Evolutionary conservation across 2,329 filamentous ascomycete genomes (phyloP).

Genomic region (Akanthomyces lecanii): DNA sequence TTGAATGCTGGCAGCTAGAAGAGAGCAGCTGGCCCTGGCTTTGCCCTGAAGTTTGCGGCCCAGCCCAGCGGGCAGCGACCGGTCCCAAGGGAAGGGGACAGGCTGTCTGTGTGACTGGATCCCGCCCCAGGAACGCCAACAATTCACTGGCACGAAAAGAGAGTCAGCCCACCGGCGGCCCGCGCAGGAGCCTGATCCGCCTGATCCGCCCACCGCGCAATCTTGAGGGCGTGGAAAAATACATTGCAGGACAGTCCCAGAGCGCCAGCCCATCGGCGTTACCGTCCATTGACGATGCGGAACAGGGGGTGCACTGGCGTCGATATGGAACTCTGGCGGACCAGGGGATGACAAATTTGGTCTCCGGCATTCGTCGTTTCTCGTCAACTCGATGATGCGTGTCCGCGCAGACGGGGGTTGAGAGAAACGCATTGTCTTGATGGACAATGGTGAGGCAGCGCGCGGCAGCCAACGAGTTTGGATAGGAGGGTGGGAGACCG

Average conservation of each 20-base stretch:
- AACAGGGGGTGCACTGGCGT: not conserved
- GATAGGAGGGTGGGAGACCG: not conserved
- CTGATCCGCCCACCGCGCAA: constrained; percentile 16
- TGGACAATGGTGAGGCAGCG: not conserved
- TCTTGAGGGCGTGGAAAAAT: constrained; percentile 14
- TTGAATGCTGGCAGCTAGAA: not conserved
- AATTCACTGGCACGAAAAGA: not conserved
- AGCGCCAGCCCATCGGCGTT: not conserved
- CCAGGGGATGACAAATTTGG: constrained; percentile 5
- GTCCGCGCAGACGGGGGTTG: too few species aligned
- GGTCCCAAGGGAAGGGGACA: not conserved
- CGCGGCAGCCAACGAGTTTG: not conserved
- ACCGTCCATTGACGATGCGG: constrained; percentile 6
- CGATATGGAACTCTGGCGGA: not conserved
- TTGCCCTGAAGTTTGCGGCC: constrained; percentile 17
- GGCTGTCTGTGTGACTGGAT: not conserved
- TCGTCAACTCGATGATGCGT: not conserved
- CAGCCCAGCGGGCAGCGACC: not conserved
- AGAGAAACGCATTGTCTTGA: not conserved
- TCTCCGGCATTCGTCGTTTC: not conserved
- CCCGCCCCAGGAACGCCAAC: constrained; percentile 5
- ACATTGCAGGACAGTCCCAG: not conserved
- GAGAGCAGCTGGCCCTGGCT: constrained; percentile 13
- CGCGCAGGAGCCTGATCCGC: constrained; percentile 15
- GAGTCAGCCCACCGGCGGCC: constrained; percentile 10